A percentile compares a stretch with the other conserved stretches of the same genome.
Evolutionary conservation across 2,329 filamentous ascomycete species (phyloP).

Genomic region (Microsporum canis): DNA sequence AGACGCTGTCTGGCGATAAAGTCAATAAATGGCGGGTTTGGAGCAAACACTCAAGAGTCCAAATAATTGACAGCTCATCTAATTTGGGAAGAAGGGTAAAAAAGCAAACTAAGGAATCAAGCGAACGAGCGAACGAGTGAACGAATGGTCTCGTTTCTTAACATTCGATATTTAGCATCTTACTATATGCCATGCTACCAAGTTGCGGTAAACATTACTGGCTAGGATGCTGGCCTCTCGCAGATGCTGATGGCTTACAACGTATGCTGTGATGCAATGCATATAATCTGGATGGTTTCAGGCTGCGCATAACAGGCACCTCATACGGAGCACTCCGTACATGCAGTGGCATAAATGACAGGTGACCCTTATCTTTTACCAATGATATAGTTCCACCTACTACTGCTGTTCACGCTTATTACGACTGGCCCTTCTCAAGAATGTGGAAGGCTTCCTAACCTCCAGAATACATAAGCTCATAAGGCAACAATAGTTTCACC

Average conservation of each 20-base stretch:
- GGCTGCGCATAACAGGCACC: neutral
- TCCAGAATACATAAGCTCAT: neutral
- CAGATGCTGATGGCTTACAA: neutral
- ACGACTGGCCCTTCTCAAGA: neutral
- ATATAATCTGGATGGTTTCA: neutral
- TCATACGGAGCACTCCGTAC: neutral
- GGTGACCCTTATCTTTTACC: constrained; percentile 1
- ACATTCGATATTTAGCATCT: neutral
- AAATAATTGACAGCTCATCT: constrained; percentile 2
- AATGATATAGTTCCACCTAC: neutral
- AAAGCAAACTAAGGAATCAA: neutral
- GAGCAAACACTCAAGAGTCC: neutral
- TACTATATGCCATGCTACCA: neutral
- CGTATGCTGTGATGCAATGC: constrained; percentile 3
- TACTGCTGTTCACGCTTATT: neutral
- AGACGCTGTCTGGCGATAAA: neutral
- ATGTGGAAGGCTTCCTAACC: neutral
- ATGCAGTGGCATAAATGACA: constrained; percentile 2
- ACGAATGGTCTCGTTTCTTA: neutral
- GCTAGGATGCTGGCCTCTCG: neutral
- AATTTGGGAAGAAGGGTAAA: neutral
- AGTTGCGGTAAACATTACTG: neutral
- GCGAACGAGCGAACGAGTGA: neutral
- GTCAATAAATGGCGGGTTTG: neutral
- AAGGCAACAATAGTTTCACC: neutral